Conservation (phyloP, 805 yeast genomes). For the Kluyveromyces wickerhamii region DNA sequence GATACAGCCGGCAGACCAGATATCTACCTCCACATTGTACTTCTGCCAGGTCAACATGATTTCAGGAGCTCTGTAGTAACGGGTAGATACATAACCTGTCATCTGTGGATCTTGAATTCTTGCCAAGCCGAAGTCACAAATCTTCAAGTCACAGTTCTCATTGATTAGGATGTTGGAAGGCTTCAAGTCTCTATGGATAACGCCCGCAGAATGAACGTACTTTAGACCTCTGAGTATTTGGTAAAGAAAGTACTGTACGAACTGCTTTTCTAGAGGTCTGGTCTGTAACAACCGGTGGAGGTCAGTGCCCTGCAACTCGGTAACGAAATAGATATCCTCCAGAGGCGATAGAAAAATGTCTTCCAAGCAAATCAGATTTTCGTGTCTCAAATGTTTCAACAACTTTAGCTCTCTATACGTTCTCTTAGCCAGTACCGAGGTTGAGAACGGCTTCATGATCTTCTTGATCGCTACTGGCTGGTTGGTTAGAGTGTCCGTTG, state of each 20-base stretch:
- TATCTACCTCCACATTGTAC: conserved; percentile 92
- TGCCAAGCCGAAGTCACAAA: conserved; percentile 92
- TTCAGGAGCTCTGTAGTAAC: conserved; percentile 97
- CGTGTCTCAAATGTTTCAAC: conserved; percentile 89
- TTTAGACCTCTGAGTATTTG: conserved; percentile 87
- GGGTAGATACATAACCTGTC: conserved; percentile 96
- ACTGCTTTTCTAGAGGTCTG: conserved; percentile 91
- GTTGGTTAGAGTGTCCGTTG: conserved; percentile 80
- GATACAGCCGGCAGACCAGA: conserved; percentile 97
- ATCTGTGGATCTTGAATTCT: conserved; percentile 97
- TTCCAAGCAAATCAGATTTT: conserved; percentile 84
- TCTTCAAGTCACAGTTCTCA: conserved; percentile 85
- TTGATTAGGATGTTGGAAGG: conserved; percentile 80
- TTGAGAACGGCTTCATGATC: conserved; percentile 94
- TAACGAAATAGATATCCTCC: conserved; percentile 93
- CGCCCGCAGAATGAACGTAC: conserved; percentile 88
- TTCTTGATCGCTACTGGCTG: conserved; percentile 96
- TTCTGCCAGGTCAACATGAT: conserved; percentile 99
- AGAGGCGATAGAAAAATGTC: conserved; percentile 91
- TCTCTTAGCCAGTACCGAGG: conserved; percentile 91
- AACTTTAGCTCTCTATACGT: conserved; percentile 93
- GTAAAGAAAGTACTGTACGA: conserved; percentile 92
- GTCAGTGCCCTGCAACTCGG: conserved; percentile 96
- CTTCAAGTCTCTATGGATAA: conserved; percentile 81
- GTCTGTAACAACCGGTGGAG: conserved; percentile 84